These are phyloP conservation scores for Ogataea pilisensis DNA, from an alignment of 805 yeast species.

Conservation along the genomic window DNA sequence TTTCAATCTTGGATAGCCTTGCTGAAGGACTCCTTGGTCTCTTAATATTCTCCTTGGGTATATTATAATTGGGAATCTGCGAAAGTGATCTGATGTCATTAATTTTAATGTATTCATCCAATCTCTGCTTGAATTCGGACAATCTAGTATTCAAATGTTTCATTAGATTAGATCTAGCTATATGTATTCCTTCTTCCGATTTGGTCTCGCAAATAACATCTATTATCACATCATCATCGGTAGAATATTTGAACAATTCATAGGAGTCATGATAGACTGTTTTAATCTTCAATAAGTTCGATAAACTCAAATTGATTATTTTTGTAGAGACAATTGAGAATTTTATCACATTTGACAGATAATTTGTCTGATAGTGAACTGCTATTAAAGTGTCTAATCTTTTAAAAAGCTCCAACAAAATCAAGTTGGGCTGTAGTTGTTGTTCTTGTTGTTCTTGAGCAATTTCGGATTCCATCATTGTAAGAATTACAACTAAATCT, in stretches of 20 bases:
- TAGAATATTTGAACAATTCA: slow-evolving; percentile 2
- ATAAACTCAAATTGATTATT: slow-evolving; percentile 10
- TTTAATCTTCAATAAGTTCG: slow-evolving; percentile 13
- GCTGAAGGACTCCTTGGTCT: neutral
- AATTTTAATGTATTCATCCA: slow-evolving; percentile 4
- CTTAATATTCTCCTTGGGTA: slow-evolving; percentile 2
- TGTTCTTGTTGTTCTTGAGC: too few relatives aligned
- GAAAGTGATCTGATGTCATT: slow-evolving; percentile 1
- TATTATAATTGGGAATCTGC: slow-evolving; percentile 10
- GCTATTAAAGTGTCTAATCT: slow-evolving; percentile 20
- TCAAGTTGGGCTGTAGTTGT: slow-evolving; percentile 3
- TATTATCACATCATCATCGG: slow-evolving; percentile 15
- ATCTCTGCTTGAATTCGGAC: slow-evolving; percentile 3
- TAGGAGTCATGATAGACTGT: slow-evolving; percentile 17
- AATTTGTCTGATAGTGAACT: slow-evolving; percentile 20
- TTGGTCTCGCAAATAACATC: slow-evolving; percentile 11
- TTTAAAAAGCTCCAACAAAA: slow-evolving; percentile 5
- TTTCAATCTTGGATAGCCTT: slow-evolving; percentile 6
- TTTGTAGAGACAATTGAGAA: slow-evolving; percentile 15
- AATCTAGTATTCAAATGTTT: slow-evolving; percentile 11
- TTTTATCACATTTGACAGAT: slow-evolving; percentile 15
- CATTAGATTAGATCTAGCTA: slow-evolving; percentile 10
- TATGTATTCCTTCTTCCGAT: neutral
- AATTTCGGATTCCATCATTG: too few relatives aligned
- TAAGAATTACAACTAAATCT: too few relatives aligned